These are phyloP conservation scores for Puya raimondii DNA, from an alignment of 176 grass and related monocot species.

Conservation along the genomic window DNA sequence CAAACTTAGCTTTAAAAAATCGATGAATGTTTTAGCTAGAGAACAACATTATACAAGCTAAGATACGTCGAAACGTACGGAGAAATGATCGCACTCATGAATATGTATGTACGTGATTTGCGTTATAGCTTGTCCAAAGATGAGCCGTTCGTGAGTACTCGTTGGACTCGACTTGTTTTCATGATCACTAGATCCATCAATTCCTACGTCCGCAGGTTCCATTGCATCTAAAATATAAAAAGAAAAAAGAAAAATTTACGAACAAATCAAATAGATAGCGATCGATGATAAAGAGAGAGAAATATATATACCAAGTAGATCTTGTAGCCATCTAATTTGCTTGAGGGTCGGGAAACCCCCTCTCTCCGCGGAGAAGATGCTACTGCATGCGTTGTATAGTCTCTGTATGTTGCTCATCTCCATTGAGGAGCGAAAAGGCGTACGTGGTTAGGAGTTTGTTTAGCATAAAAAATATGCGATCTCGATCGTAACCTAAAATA, in stretches of 20 bases:
- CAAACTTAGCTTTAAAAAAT: no score
- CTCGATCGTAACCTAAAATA: no score
- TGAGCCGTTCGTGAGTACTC: not conserved
- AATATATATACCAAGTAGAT: slow-evolving; percentile 7
- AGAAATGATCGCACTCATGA: slow-evolving; percentile 22
- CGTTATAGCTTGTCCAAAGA: not conserved
- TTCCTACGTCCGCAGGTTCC: slow-evolving; percentile 15
- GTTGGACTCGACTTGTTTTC: not conserved
- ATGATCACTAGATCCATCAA: slow-evolving; percentile 3
- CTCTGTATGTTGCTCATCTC: slow-evolving; percentile 13
- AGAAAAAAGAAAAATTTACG: not conserved
- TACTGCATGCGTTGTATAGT: slow-evolving; percentile 14
- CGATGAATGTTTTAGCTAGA: no score
- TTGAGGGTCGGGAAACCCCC: not conserved
- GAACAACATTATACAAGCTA: no score
- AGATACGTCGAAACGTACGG: not conserved
- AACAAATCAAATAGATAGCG: no score
- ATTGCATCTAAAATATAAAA: not conserved
- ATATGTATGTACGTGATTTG: slow-evolving; percentile 25
- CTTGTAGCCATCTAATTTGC: slow-evolving; percentile 13
- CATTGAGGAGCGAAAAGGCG: not conserved
- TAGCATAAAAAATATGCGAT: no score
- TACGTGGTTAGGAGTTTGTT: not conserved
- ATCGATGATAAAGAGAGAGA: not conserved
- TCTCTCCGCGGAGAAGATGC: not conserved